Percentiles rank a stretch among this genome's conserved stretches.
Evolutionary conservation across 1,284 basidiomycete species (phyloP).

Genomic region (Cryptococcus sp.): DNA sequence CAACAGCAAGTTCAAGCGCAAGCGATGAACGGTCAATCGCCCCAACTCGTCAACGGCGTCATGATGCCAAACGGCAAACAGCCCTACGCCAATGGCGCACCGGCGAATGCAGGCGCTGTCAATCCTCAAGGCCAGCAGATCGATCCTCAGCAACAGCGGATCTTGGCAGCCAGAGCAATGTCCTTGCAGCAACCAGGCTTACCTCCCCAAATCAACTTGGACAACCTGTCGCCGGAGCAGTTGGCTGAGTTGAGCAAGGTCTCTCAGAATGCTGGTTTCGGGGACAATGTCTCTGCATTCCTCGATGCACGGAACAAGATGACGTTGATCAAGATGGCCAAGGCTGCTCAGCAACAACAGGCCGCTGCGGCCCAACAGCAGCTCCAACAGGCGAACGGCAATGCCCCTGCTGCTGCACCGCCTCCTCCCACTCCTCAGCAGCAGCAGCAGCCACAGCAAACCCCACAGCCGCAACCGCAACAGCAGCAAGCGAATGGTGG

Average conservation of each 20-base stretch:
- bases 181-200: constrained; percentile 1
- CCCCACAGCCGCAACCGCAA: constrained; percentile 7
- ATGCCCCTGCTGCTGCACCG: not conserved
- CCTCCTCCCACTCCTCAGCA: constrained; percentile 1
- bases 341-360: constrained; percentile 30
- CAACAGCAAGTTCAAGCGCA: not conserved
- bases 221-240: constrained; percentile 27
- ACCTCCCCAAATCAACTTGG: constrained; percentile 9
- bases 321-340: constrained; percentile 27
- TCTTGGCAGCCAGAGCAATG: constrained; percentile 12
- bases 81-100: not conserved
- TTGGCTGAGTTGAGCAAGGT: constrained; percentile 22
- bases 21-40: constrained; percentile 12
- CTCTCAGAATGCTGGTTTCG: constrained; percentile 31
- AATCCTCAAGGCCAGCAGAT: not conserved
- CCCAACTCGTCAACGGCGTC: constrained; percentile 28
- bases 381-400: constrained; percentile 11
- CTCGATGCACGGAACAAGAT: constrained; percentile 32
- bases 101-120: not conserved
- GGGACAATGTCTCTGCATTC: constrained; percentile 35
- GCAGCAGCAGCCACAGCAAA: constrained; percentile 7
- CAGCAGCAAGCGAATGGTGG: constrained; percentile 5
- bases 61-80: constrained; percentile 29
- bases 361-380: constrained; percentile 21
- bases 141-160: constrained; percentile 16